Evolutionary conservation across 441 rosid species (phyloP).

Genomic region (Manihot esculenta): DNA sequence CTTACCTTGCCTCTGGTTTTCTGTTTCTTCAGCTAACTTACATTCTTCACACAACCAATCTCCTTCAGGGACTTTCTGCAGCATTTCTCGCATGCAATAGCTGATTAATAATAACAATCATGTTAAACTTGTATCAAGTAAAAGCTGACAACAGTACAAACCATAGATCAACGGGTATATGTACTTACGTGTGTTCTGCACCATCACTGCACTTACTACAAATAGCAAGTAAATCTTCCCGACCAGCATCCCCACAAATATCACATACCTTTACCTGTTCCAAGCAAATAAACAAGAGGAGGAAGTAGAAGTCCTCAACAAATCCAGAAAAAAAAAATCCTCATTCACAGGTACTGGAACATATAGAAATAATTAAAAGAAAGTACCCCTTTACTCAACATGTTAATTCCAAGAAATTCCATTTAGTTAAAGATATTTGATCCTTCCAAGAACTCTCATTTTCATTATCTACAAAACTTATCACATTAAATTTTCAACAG

Average conservation of each 20-base stretch:
- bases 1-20: constrained; percentile 69
- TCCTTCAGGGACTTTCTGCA: constrained; percentile 77
- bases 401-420: not conserved
- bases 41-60: constrained; percentile 99
- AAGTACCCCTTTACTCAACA: not conserved
- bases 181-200: constrained; percentile 97
- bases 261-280: constrained; percentile 98
- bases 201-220: constrained; percentile 96
- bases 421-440: not conserved
- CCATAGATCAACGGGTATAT: constrained; percentile 19
- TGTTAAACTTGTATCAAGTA: constrained; percentile 15
- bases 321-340: not conserved
- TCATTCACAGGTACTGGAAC: not conserved
- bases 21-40: constrained; percentile 66
- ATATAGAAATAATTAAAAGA: not conserved
- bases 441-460: not conserved
- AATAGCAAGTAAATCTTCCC: constrained; percentile 92
- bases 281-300: constrained; percentile 20
- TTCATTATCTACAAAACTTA: not conserved
- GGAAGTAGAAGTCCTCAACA: not conserved
- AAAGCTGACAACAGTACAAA: constrained; percentile 13
- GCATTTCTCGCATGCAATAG: constrained; percentile 97
- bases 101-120: constrained; percentile 43
- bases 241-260: constrained; percentile 99
- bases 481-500: not conserved